Evolutionary conservation across 345 rosid genomes (phyloP).

Genomic region (Pistacia atlantica): DNA sequence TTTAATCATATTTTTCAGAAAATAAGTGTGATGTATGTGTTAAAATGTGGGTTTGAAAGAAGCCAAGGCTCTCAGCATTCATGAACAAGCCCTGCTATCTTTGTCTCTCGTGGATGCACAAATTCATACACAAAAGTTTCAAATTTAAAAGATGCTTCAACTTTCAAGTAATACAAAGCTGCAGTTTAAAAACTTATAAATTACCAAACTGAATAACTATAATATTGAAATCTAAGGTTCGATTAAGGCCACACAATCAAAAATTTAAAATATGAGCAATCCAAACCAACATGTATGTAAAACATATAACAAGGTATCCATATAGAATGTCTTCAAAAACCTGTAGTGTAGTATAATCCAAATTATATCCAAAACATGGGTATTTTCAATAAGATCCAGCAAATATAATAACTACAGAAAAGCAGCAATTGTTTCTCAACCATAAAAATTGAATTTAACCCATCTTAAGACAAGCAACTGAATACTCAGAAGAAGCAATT

Average conservation of each 20-base stretch:
- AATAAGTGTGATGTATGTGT: background rate
- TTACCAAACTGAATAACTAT: too few species aligned
- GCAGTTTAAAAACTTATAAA: background rate
- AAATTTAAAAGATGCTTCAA: background rate
- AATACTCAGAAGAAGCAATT: background rate
- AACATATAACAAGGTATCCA: too few species aligned
- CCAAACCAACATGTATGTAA: too few species aligned
- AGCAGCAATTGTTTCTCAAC: background rate
- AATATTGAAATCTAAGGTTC: background rate
- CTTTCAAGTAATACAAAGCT: background rate
- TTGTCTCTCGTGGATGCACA: background rate
- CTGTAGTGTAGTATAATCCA: too few species aligned
- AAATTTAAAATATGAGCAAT: too few species aligned
- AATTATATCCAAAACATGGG: too few species aligned
- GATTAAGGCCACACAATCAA: too few species aligned
- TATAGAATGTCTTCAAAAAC: too few species aligned
- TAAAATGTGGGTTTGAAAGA: background rate
- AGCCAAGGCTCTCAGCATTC: background rate
- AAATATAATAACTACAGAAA: background rate
- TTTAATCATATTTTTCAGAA: slow-evolving; percentile 9
- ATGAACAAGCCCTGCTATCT: background rate
- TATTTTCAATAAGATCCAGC: background rate
- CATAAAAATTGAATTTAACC: background rate
- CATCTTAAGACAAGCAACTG: background rate
- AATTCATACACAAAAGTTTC: background rate